phyloP scores from a whole-genome alignment of 495 filamentous ascomycete genomes.

The Rhizodiscina lignyota region DNA sequence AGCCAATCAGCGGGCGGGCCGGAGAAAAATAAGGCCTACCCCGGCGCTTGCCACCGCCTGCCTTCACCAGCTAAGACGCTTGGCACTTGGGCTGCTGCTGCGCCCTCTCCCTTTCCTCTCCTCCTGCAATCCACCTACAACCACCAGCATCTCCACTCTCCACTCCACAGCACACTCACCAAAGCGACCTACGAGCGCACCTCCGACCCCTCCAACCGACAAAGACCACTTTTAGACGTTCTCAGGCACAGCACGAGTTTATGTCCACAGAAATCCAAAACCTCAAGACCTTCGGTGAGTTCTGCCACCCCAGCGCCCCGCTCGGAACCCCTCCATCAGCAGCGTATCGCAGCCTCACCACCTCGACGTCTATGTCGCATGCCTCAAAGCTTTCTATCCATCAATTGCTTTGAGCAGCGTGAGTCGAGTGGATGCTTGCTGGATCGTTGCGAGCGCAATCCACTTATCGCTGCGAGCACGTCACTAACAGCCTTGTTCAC shows the following conservation, averaged over 20 bases:
- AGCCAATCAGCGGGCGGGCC: no score
- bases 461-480: background rate
- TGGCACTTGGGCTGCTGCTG: no score
- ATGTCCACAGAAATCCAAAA: slow-evolving; percentile 99
- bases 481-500: slow-evolving; percentile 4
- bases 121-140: background rate
- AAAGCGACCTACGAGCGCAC: background rate
- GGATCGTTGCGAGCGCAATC: background rate
- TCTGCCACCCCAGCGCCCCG: slow-evolving; percentile 18
- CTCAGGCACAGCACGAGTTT: slow-evolving; percentile 49
- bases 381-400: no score
- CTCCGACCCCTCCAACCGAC: background rate
- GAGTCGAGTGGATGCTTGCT: background rate
- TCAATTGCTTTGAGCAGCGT: no score
- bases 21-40: no score
- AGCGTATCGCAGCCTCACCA: background rate
- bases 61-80: no score
- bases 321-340: slow-evolving; percentile 4
- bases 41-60: no score
- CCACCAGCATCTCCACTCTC: background rate
- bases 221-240: slow-evolving; percentile 14
- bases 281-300: slow-evolving; percentile 96
- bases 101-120: background rate
- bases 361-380: no score
- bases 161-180: background rate